Percentiles rank a stretch among this genome's conserved stretches.
These are phyloP conservation scores for Arabidopsis arenosa DNA, from an alignment of 345 rosid genomes.

Conservation along the genomic window DNA sequence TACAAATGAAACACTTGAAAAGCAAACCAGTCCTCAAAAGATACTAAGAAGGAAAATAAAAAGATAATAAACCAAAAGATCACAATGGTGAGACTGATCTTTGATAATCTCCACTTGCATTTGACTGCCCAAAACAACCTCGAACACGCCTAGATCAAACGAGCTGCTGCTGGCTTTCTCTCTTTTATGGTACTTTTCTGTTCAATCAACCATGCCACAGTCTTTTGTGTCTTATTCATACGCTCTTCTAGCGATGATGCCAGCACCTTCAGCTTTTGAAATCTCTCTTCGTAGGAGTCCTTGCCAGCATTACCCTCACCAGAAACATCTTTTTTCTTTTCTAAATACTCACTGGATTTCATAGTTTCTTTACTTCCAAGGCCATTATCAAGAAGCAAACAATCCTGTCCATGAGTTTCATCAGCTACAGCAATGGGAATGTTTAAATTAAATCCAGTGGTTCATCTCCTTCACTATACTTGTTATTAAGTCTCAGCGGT, in stretches of 20 bases:
- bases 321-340: background rate
- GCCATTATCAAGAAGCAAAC: constrained; percentile 3
- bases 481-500: background rate
- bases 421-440: background rate
- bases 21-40: background rate
- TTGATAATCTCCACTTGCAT: background rate
- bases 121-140: background rate
- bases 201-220: constrained; percentile 16
- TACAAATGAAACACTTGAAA: background rate
- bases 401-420: background rate
- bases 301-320: background rate
- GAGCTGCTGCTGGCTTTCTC: constrained; percentile 18
- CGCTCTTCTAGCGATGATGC: background rate
- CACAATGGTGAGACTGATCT: background rate
- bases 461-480: background rate
- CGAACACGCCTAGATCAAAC: background rate
- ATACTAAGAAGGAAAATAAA: background rate
- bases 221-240: background rate
- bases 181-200: background rate
- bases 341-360: background rate
- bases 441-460: constrained; percentile 4
- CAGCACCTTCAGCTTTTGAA: background rate
- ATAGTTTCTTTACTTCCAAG: background rate
- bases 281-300: constrained; percentile 3
- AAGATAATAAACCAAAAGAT: constrained; percentile 10